These are phyloP conservation scores for Hypsizygus marmoreus DNA, from an alignment of 768 basidiomycete genomes.

Conservation along the genomic window DNA sequence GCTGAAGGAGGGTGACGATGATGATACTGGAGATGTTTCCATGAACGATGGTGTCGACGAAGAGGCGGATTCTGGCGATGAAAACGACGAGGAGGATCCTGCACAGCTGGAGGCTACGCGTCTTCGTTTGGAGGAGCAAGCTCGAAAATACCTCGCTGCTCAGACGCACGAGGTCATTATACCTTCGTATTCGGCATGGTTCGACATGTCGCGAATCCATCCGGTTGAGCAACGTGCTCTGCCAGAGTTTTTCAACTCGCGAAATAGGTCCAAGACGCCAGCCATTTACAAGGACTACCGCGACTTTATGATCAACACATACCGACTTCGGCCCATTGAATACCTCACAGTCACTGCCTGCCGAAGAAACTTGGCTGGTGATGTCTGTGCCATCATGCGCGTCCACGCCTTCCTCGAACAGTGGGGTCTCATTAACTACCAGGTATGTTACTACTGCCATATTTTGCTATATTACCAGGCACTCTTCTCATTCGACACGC, in stretches of 20 bases:
- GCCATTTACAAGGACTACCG: conserved; percentile 99
- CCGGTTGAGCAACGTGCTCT: conserved; percentile 89
- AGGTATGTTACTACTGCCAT: conserved; percentile 52
- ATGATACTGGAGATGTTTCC: conserved; percentile 73
- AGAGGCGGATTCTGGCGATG: conserved; percentile 75
- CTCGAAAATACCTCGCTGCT: conserved; percentile 91
- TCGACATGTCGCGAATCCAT: conserved; percentile 93
- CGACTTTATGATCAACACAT: conserved; percentile 99
- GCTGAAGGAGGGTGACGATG: conserved; percentile 60
- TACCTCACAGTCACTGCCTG: conserved; percentile 98
- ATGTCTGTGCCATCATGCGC: conserved; percentile 98
- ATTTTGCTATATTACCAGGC: conserved; percentile 5
- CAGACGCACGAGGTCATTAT: conserved; percentile 98
- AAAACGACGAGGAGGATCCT: conserved; percentile 84
- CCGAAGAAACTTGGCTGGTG: conserved; percentile 92
- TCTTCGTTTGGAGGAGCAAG: conserved; percentile 80
- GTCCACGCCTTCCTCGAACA: conserved; percentile 99
- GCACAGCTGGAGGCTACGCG: conserved; percentile 82
- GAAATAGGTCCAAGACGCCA: too few relatives aligned
- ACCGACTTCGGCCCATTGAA: conserved; percentile 89
- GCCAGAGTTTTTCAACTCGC: conserved; percentile 97
- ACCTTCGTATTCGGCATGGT: conserved; percentile 98
- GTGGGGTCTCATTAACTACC: conserved; percentile 99
- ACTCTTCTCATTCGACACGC: background rate
- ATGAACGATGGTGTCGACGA: conserved; percentile 82